Percentiles rank a stretch among this genome's conserved stretches.
Evolutionary conservation across 192 early-diverging fungal genomes (phyloP).

Genomic region (Diversispora epigaea): DNA sequence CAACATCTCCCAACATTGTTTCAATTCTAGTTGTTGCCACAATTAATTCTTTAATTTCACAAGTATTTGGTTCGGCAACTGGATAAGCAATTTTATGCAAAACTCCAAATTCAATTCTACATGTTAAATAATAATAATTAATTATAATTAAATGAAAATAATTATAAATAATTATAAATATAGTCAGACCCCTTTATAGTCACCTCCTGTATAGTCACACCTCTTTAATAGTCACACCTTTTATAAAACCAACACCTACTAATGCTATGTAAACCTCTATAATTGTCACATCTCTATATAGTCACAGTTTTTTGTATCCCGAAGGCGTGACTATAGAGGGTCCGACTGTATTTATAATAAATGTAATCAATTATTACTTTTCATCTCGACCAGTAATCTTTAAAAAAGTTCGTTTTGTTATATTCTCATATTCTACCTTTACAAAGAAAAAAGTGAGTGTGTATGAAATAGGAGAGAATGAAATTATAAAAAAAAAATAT

Average conservation of each 20-base stretch:
- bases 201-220: too few relatives aligned
- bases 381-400: constrained; percentile 74
- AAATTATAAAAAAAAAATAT: constrained; percentile 3
- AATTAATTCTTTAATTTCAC: constrained; percentile 62
- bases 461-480: too few relatives aligned
- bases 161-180: not conserved
- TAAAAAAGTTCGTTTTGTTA: constrained; percentile 69
- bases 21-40: constrained; percentile 98
- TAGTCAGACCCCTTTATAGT: not conserved
- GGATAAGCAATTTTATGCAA: constrained; percentile 88
- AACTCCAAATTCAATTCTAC: constrained; percentile 93
- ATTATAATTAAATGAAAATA: not conserved
- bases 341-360: not conserved
- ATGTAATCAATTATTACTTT: constrained; percentile 45
- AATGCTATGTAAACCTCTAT: too few relatives aligned
- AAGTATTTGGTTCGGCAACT: constrained; percentile 61
- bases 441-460: not conserved
- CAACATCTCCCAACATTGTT: constrained; percentile 97
- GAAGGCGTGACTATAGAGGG: too few relatives aligned
- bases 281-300: too few relatives aligned
- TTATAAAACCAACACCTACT: too few relatives aligned
- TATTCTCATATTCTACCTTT: constrained; percentile 77
- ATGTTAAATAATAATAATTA: constrained; percentile 11
- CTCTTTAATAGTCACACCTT: too few relatives aligned
- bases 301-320: too few relatives aligned